Evolutionary conservation across 2,329 filamentous ascomycete species (phyloP), one percentile per base, ranked within the genome.

Genomic region (Alternaria arborescens): DNA sequence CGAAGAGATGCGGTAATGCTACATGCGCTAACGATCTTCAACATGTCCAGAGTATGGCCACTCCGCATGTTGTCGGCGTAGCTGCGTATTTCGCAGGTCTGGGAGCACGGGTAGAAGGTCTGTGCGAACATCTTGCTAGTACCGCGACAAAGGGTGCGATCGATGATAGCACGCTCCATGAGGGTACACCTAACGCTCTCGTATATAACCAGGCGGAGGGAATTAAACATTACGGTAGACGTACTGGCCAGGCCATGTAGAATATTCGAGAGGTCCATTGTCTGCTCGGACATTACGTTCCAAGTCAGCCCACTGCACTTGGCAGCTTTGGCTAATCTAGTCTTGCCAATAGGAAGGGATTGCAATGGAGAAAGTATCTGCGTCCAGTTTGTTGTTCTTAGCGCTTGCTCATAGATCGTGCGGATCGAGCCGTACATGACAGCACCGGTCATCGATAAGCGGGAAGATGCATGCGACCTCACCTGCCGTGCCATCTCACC

Each of bases 61-160:
- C 85, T n/a, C 90, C 89, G 5, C 89, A 91, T 74, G 82, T 92
- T 54, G 84, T 87, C 36, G 90, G 90, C 53, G 82, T 92, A 11
- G 88, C 85, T 24, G 89, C 89, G 34, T 92, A 91, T 78, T 80
- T 92, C 44, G 86, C 91, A 79, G 76, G 77, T 11, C 75, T 84
- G 36, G 79, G 61, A 69, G 71, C 16, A 55, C 72, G n/a, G 68
- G 60, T 42, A 76, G 75, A 0, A 66, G 76, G 28, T 80, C 78
- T 87, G 7, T 83, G 82, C 71, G 60, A 75, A 46, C 81, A 80
- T 64, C 82, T 88, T 63, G 73, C 75, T 62, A 71, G 70, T 40
- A 75, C 82, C 28, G 79, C 79, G 30, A 77, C 77, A 34, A 74
- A 74, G 44, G 76, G 77, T 40, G 68, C 71, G 28, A 72, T 78